Percentiles rank a stretch among this genome's conserved stretches.
Conservation (phyloP, 75 land plant species). For the Picea sitchensis region DNA sequence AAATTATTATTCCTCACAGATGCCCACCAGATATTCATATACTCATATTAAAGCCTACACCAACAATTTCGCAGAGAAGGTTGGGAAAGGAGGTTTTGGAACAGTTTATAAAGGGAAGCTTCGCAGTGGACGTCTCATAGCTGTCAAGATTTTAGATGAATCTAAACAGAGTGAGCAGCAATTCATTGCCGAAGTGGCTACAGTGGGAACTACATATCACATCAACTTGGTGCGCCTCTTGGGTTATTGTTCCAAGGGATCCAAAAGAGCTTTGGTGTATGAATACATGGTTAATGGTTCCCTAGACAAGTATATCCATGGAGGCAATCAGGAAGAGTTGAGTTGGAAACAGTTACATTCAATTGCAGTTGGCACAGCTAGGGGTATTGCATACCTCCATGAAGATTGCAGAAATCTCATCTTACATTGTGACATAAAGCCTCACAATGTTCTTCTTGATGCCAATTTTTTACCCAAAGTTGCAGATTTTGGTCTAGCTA, state of each 20-base stretch:
- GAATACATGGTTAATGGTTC: slow-evolving; percentile 35
- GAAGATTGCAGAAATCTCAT: slow-evolving; percentile 27
- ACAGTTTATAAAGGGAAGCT: slow-evolving; percentile 31
- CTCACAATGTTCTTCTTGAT: slow-evolving; percentile 26
- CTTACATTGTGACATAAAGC: slow-evolving; percentile 32
- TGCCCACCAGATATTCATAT: slow-evolving; percentile 19
- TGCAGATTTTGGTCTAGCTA: slow-evolving; percentile 31
- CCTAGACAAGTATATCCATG: slow-evolving; percentile 15
- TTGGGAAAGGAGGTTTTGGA: slow-evolving; percentile 39
- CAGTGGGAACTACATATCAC: slow-evolving; percentile 30
- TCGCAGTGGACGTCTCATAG: slow-evolving; percentile 20
- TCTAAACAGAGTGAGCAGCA: slow-evolving; percentile 16
- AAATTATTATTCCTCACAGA: slow-evolving; percentile 9
- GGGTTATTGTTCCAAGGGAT: slow-evolving; percentile 25
- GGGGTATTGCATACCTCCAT: slow-evolving; percentile 32
- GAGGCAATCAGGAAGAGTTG: background rate
- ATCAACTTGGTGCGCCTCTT: slow-evolving; percentile 32
- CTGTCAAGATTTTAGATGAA: slow-evolving; percentile 28
- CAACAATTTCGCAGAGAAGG: slow-evolving; percentile 2
- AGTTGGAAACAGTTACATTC: slow-evolving; percentile 18
- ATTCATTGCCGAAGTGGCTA: slow-evolving; percentile 30
- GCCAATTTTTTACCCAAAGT: slow-evolving; percentile 26
- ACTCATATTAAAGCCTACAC: slow-evolving; percentile 20
- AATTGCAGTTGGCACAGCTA: slow-evolving; percentile 31
- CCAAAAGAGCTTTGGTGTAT: slow-evolving; percentile 17